A percentile compares a stretch with the other conserved stretches of the same genome.
Conservation (phyloP, 148 eudicot genomes). For the Spergularia marina region DNA sequence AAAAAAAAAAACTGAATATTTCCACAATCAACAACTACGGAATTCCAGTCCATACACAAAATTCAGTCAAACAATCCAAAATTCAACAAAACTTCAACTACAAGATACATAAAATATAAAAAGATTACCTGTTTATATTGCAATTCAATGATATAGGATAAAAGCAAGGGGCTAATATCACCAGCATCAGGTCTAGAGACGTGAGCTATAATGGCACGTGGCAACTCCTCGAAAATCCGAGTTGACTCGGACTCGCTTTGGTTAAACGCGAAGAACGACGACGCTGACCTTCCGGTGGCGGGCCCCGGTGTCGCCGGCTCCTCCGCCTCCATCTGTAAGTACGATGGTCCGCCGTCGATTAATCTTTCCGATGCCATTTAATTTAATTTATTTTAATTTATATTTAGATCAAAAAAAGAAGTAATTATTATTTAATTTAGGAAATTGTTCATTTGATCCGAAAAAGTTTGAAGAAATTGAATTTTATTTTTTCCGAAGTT, state of each 20-base stretch:
- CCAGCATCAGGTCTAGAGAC: slow-evolving; percentile 91
- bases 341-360: slow-evolving; percentile 36
- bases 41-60: not conserved
- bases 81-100: not conserved
- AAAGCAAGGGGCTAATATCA: slow-evolving; percentile 81
- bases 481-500: not conserved
- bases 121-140: slow-evolving; percentile 76
- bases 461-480: slow-evolving; percentile 11
- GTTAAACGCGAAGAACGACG: slow-evolving; percentile 50
- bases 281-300: slow-evolving; percentile 30
- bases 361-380: slow-evolving; percentile 64
- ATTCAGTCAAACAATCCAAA: not conserved
- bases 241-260: slow-evolving; percentile 42
- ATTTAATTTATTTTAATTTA: not conserved
- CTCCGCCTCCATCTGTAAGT: slow-evolving; percentile 64
- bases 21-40: not conserved
- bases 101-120: not conserved
- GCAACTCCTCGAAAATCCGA: slow-evolving; percentile 89
- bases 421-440: not conserved
- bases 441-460: slow-evolving; percentile 14
- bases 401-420: not conserved
- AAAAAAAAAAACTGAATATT: not conserved
- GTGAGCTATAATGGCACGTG: slow-evolving; percentile 60
- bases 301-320: slow-evolving; percentile 29
- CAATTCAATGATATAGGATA: slow-evolving; percentile 74